Base-by-base conservation (phyloP, 2,329 filamentous ascomycete species). In the Epichloe uncinata region DNA sequence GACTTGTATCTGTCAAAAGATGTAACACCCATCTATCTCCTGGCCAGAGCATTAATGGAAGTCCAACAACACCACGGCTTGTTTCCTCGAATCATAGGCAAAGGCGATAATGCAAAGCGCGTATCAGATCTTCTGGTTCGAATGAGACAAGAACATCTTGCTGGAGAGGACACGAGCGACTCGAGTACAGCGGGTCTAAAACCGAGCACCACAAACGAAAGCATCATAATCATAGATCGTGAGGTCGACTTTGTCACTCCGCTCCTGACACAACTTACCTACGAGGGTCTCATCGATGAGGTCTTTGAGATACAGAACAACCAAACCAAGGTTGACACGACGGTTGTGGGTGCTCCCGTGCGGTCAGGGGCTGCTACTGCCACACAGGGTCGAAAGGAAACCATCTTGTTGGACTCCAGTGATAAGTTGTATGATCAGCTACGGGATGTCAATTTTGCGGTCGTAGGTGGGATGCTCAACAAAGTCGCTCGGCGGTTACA, bases 251-350 rank as follows among this genome's bases (percentile, higher is more conserved):
- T 93, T 60, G 87, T 91, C 15, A 96, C 93, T 1, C 84, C 86
- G 0, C 75, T 98, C 15, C 81, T 98, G 49, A 97, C 91, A 0
- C 93, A 98, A 64, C 72, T 98, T 54, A 98, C 93, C 1, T 98
- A 98, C 61, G 91, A 98, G 68, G 93, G 93, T 3, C 73, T 98
- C 26, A 84, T 98, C 49, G 94, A 98, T 61, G 93, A 98, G 64
- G 77, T 93, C 15, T 94, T 95, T 62, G 84, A 85, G 34, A 95
- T 98, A 53, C 81, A 87, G 56, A 85, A 96, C 61, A 97, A 94
- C 61, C 89, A 95, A 63, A 84, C 87, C 37, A 93, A 97, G 62
- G 82, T 97, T 20, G 91, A 97, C 63, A 87, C 88, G 2, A 89
- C 89, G 1, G 80, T 97, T 52, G 81, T 96, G 9, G 91, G 91